Evolutionary conservation across 805 yeast genomes (phyloP).

Genomic region (Candida lessepsii): DNA sequence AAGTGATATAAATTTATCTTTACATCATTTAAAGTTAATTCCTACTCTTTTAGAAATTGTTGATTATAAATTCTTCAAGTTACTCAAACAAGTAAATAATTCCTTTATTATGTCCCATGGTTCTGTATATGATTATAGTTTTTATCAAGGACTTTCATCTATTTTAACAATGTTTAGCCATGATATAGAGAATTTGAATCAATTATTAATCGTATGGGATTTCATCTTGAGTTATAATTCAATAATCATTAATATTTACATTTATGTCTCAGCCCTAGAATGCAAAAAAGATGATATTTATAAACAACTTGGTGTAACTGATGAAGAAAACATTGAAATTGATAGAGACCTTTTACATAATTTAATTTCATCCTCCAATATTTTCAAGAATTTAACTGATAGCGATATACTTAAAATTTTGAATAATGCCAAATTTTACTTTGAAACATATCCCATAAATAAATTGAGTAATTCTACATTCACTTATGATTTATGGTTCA

Average conservation of each 20-base stretch:
- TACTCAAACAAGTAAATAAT: slow-evolving; percentile 38
- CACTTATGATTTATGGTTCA: slow-evolving; percentile 35
- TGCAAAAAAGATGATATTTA: slow-evolving; percentile 46
- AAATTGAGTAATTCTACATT: slow-evolving; percentile 17
- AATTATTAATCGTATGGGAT: slow-evolving; percentile 67
- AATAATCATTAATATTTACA: slow-evolving; percentile 52
- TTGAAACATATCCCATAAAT: slow-evolving; percentile 24
- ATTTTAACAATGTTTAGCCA: slow-evolving; percentile 68
- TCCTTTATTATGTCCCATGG: slow-evolving; percentile 63
- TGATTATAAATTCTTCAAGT: slow-evolving; percentile 46
- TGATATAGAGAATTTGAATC: slow-evolving; percentile 44
- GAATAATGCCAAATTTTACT: slow-evolving; percentile 24
- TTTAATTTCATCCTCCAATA: slow-evolving; percentile 29
- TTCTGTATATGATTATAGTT: slow-evolving; percentile 59
- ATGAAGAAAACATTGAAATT: slow-evolving; percentile 16
- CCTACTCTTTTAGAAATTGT: slow-evolving; percentile 54
- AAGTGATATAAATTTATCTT: slow-evolving; percentile 60
- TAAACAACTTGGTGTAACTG: slow-evolving; percentile 15
- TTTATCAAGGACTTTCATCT: slow-evolving; percentile 69
- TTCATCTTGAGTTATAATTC: slow-evolving; percentile 57
- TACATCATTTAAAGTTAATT: slow-evolving; percentile 63
- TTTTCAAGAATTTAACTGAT: slow-evolving; percentile 30
- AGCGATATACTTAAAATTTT: slow-evolving; percentile 26
- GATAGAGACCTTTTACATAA: slow-evolving; percentile 38
- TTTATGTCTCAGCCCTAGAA: slow-evolving; percentile 58